These are phyloP conservation scores for Amanita subjunquillea DNA, from an alignment of 768 basidiomycete genomes.

Conservation along the genomic window DNA sequence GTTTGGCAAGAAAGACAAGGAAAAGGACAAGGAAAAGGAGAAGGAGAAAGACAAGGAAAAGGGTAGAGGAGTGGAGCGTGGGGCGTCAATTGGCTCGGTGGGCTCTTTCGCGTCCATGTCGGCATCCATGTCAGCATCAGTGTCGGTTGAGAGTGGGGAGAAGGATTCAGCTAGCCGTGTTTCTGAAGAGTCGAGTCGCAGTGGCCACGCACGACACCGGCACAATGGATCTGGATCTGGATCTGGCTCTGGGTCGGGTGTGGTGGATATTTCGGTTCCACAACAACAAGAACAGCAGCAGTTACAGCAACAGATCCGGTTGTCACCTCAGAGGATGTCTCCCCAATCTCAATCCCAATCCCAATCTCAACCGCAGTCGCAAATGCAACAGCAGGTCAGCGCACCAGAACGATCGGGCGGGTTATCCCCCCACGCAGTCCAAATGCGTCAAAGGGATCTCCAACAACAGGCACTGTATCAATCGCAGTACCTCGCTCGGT, in stretches of 20 bases:
- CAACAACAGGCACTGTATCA: constrained; percentile 83
- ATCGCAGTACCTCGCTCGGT: constrained; percentile 73
- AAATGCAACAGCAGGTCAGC: constrained; percentile 16
- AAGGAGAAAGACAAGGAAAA: constrained; percentile 71
- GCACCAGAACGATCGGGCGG: constrained; percentile 19
- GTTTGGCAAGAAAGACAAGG: constrained; percentile 73
- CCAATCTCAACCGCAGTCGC: constrained; percentile 31
- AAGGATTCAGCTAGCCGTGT: constrained; percentile 18
- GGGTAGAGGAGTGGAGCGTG: constrained; percentile 28
- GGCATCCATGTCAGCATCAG: too few species aligned
- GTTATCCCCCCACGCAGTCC: constrained; percentile 57
- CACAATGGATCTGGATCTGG: not conserved
- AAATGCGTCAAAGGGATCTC: constrained; percentile 79
- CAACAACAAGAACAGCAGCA: not conserved
- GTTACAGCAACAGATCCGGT: constrained; percentile 8
- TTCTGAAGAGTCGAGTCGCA: constrained; percentile 58
- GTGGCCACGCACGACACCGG: constrained; percentile 26
- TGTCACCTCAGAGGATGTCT: constrained; percentile 16
- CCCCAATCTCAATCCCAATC: constrained; percentile 37
- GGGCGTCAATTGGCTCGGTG: constrained; percentile 21
- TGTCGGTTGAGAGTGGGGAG: constrained; percentile 34
- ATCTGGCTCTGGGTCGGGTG: not conserved
- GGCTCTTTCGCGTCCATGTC: constrained; percentile 22
- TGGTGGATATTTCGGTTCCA: not conserved
- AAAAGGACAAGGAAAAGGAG: constrained; percentile 53